phyloP scores from a whole-genome alignment of 164 flowering plant genomes.

The Tinospora cordifolia region DNA sequence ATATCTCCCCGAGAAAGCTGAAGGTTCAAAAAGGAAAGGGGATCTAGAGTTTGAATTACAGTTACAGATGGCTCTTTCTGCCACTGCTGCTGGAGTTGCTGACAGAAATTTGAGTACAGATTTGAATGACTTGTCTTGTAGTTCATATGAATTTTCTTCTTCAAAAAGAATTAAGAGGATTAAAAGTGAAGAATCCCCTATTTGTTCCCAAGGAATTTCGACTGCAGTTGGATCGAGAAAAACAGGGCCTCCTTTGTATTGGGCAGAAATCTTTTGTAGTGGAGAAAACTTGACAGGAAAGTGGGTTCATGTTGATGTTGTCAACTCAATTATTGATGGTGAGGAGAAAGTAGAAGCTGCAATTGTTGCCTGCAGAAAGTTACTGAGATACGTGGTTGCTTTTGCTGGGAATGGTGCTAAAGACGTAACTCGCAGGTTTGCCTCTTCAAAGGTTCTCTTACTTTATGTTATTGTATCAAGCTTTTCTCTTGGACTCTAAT shows the following conservation, averaged over 20 bases:
- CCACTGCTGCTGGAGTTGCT: conserved; percentile 48
- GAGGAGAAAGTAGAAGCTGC: conserved; percentile 80
- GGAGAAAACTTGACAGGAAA: conserved; percentile 83
- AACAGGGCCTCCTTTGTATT: conserved; percentile 71
- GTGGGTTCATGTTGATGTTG: conserved; percentile 96
- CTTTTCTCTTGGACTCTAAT: neutral
- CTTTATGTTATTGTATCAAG: neutral
- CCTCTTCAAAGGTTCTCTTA: neutral
- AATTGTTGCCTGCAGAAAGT: conserved; percentile 70
- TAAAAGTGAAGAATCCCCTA: conserved; percentile 30
- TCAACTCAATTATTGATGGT: conserved; percentile 70
- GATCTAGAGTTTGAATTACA: conserved; percentile 90
- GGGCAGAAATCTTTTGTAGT: conserved; percentile 91
- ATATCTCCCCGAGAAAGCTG: conserved; percentile 17
- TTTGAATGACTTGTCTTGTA: conserved; percentile 17
- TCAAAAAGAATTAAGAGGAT: conserved; percentile 38
- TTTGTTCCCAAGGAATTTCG: conserved; percentile 43
- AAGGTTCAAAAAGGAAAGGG: conserved; percentile 60
- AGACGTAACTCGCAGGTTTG: conserved; percentile 96
- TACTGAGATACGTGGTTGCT: conserved; percentile 91
- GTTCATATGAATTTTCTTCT: conserved; percentile 22
- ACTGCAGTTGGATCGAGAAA: conserved; percentile 77
- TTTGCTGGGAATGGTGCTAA: conserved; percentile 93
- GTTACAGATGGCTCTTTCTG: conserved; percentile 78
- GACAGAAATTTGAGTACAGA: conserved; percentile 14